Conservation (phyloP, 179 eudicot species). For the Carnegiea gigantea region DNA sequence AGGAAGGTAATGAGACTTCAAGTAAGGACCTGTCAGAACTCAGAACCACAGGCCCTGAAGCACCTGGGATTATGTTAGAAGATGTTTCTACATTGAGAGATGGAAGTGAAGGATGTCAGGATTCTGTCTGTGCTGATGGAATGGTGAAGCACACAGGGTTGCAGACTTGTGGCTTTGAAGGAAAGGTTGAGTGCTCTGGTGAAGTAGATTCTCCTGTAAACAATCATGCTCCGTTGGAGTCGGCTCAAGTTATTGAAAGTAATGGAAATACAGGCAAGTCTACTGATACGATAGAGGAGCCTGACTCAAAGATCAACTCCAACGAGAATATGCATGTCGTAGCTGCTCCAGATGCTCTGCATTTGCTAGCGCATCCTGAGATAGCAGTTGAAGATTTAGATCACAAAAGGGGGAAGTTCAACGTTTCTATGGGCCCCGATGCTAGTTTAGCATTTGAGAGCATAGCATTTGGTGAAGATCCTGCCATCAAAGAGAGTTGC, state of each 20-base stretch:
- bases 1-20: constrained; percentile 19
- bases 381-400: constrained; percentile 28
- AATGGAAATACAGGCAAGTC: constrained; percentile 17
- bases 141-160: constrained; percentile 7
- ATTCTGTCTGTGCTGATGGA: constrained; percentile 15
- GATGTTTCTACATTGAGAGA: constrained; percentile 16
- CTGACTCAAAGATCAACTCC: constrained; percentile 3
- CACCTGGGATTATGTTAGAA: not conserved
- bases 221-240: constrained; percentile 15
- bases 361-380: constrained; percentile 28
- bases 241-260: constrained; percentile 12
- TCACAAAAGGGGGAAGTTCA: constrained; percentile 1
- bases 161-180: constrained; percentile 15
- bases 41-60: not conserved
- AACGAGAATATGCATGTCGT: constrained; percentile 21
- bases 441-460: constrained; percentile 19
- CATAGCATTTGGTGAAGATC: constrained; percentile 18
- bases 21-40: constrained; percentile 15
- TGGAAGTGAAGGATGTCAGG: constrained; percentile 21
- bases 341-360: constrained; percentile 29
- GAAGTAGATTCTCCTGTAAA: constrained; percentile 20
- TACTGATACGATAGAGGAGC: constrained; percentile 18
- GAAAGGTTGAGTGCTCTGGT: constrained; percentile 22
- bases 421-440: constrained; percentile 22
- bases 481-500: constrained; percentile 11